Conservation (phyloP, 306 rosid genomes). For the Vigna trinervia region DNA sequence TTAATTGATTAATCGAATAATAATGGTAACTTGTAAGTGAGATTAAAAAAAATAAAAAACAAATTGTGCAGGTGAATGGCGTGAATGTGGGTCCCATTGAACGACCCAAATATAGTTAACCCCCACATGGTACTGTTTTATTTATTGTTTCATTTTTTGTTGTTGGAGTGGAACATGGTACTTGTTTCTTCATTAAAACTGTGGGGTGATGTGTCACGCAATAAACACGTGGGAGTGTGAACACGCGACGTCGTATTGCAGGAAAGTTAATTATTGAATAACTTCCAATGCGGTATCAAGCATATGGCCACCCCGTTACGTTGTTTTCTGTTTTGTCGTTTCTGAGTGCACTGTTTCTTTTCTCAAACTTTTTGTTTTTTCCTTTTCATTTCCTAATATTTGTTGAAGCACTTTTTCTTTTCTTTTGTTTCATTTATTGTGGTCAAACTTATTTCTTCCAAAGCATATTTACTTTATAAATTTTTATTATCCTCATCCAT, state of each 20-base stretch:
- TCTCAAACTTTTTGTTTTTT: not conserved
- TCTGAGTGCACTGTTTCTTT: not conserved
- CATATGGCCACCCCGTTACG: too few relatives aligned
- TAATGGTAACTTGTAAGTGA: not conserved
- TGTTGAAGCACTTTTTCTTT: not conserved
- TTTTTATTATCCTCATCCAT: not conserved
- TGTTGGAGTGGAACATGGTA: not conserved
- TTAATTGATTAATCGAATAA: not conserved
- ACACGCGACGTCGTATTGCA: not conserved
- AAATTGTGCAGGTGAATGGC: not conserved
- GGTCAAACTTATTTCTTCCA: not conserved
- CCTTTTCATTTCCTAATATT: not conserved
- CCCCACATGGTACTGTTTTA: not conserved
- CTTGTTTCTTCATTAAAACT: not conserved
- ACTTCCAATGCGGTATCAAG: not conserved
- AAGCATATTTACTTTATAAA: not conserved
- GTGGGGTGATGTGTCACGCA: not conserved
- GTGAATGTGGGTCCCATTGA: not conserved
- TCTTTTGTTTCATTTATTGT: not conserved
- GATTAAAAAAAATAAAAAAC: not conserved
- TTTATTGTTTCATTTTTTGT: not conserved
- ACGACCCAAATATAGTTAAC: not conserved
- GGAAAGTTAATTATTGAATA: slow-evolving; percentile 13
- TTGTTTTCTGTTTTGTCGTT: not conserved
- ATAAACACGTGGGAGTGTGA: slow-evolving; percentile 31